Conservation (phyloP, 1,139 yeast genomes). For the Kurtzmaniella natalensis region DNA sequence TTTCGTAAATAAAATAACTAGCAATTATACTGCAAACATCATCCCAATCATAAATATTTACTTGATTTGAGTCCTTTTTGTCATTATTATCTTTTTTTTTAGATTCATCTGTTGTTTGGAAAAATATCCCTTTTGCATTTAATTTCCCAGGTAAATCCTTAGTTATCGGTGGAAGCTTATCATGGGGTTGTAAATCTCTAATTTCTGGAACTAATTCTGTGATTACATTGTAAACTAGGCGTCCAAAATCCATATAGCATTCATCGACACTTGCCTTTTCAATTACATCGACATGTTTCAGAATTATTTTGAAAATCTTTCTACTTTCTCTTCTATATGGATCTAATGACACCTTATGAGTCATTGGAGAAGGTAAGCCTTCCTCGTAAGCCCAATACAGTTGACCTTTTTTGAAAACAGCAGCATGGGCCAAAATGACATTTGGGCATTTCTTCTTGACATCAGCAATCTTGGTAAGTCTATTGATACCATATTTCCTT, state of each 20-base stretch:
- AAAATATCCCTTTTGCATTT: slow-evolving; percentile 27
- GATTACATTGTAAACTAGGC: slow-evolving; percentile 23
- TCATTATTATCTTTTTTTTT: slow-evolving; percentile 14
- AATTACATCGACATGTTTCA: slow-evolving; percentile 53
- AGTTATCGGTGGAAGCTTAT: slow-evolving; percentile 51
- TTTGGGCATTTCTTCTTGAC: slow-evolving; percentile 75
- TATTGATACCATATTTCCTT: slow-evolving; percentile 68
- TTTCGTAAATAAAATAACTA: slow-evolving; percentile 48
- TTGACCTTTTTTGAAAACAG: slow-evolving; percentile 87
- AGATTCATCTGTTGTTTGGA: slow-evolving; percentile 13
- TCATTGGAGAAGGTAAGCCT: slow-evolving; percentile 38
- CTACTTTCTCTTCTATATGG: slow-evolving; percentile 88
- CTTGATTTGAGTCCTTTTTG: slow-evolving; percentile 8
- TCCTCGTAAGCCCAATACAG: slow-evolving; percentile 68
- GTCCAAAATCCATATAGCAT: slow-evolving; percentile 79
- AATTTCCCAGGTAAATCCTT: slow-evolving; percentile 26
- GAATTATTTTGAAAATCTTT: slow-evolving; percentile 64
- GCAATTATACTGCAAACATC: slow-evolving; percentile 70
- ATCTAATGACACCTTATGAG: slow-evolving; percentile 83
- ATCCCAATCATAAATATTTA: slow-evolving; percentile 66
- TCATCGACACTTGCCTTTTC: slow-evolving; percentile 98
- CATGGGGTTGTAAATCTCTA: slow-evolving; percentile 17
- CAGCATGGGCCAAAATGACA: slow-evolving; percentile 82
- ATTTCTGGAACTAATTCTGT: slow-evolving; percentile 25
- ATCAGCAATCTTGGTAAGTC: slow-evolving; percentile 68